Evolutionary conservation across 2,329 filamentous ascomycete species (phyloP).

Genomic region (Bipolaris sorokiniana): DNA sequence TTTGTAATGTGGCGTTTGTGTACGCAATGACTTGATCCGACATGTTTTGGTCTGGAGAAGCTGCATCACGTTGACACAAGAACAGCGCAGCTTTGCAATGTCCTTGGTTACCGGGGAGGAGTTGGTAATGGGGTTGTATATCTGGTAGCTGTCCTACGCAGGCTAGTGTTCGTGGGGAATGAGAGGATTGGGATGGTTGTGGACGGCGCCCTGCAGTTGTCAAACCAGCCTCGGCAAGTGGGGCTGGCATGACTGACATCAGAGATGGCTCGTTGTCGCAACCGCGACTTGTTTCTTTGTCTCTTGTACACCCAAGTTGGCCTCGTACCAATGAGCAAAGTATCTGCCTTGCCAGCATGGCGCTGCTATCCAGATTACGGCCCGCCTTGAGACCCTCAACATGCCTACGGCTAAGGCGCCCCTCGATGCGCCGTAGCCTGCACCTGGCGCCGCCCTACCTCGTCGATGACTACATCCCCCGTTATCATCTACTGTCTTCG

Average conservation of each 20-base stretch:
- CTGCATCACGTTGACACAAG: conserved; percentile 1
- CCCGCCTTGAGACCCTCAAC: conserved; percentile 12
- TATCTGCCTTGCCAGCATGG: neutral
- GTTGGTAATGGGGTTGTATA: neutral
- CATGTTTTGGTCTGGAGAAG: neutral
- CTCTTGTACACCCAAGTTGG: neutral
- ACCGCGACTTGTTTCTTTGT: neutral
- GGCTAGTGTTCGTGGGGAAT: neutral
- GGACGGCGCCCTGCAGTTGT: neutral
- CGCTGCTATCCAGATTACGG: conserved; percentile 20
- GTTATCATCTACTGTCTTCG: conserved; percentile 72
- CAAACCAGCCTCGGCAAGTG: conserved; percentile 13
- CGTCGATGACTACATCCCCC: conserved; percentile 74
- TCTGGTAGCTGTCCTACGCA: neutral
- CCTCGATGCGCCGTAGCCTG: conserved; percentile 42
- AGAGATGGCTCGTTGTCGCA: neutral
- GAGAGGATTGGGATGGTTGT: neutral
- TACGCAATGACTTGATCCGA: neutral
- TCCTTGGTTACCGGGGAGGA: neutral
- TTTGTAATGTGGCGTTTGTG: neutral
- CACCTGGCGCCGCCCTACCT: conserved; percentile 70
- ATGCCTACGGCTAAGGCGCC: neutral
- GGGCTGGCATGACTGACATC: conserved; percentile 4
- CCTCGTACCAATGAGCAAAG: neutral
- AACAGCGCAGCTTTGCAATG: too few relatives aligned